Evolutionary conservation across 2,329 filamentous ascomycete species (phyloP), one percentile per base, ranked within the genome.

Genomic region (Thyridium curvatum): DNA sequence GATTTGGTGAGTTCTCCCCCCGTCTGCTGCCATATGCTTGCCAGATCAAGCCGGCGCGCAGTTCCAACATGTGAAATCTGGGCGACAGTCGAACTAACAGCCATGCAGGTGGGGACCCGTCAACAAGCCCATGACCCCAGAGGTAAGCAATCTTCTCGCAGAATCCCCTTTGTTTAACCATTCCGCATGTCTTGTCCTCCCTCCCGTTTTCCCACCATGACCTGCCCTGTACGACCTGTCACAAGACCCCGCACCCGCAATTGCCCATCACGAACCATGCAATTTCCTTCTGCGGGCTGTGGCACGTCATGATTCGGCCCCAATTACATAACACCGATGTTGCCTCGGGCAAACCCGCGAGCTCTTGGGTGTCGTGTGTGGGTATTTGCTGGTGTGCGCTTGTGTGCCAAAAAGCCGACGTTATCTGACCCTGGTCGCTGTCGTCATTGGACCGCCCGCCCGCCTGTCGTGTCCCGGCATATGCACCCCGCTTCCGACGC

Each of bases 71-170:
- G 21, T 26, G 10, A 26, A 26, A 26, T 26, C 21, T 26, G 10
- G 21, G 21, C 21, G 21, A 10, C 21, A 26, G 21, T 26, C 6
- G 21, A 6, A 10, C 21, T 26, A 26, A 26, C 21, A 26, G n/a
- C 10, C 21, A 38, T 18, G 29, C 21, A 73, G 70, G 69, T 97
- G 93, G 93, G 93, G 93, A 58, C 91, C 93, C 41, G 93, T 98
- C 53, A 98, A 98, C 78, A 97, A 97, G 80, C 86, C 91, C 61
- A 98, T 98, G 93, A 83, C 80, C 52, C 79, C 89, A 55, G 90
- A 97, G 66, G 93, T 97, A 84, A 81, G 86, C 71, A 34, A 37
- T 46, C 41, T 46, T 40, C 38, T 42, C 35, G 32, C 35, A n/a
- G 16, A 34, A 37, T 28, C 9, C 18, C 15, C 12, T 36, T 38